Evolutionary conservation across 2,329 filamentous ascomycete genomes (phyloP).

Genomic region (Didymella glomerata): DNA sequence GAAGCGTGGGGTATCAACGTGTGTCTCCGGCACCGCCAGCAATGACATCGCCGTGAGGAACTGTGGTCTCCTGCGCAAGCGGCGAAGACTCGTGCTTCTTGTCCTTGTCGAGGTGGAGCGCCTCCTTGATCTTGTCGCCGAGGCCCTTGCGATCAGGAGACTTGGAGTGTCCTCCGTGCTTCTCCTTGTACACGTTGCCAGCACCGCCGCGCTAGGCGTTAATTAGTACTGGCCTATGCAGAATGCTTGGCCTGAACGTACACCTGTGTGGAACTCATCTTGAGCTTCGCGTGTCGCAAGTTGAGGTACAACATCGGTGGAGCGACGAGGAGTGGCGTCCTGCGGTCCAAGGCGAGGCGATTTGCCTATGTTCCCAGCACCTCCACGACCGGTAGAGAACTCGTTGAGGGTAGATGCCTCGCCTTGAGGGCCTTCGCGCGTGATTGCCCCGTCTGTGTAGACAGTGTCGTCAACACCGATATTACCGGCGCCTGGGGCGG

Average conservation of each 20-base stretch:
- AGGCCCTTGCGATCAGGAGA: conserved; percentile 50
- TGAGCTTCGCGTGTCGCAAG: conserved; percentile 50
- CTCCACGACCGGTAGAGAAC: conserved; percentile 54
- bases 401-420: conserved; percentile 46
- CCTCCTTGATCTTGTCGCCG: conserved; percentile 57
- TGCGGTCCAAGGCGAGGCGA: conserved; percentile 47
- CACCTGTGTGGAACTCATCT: conserved; percentile 60
- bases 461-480: conserved; percentile 61
- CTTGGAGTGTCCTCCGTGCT: conserved; percentile 57
- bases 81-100: conserved; percentile 46
- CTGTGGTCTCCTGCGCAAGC: conserved; percentile 34
- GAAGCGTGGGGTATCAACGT: conserved; percentile 14
- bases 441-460: conserved; percentile 58
- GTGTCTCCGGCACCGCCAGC: conserved; percentile 13
- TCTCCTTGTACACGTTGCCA: conserved; percentile 59
- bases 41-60: conserved; percentile 10
- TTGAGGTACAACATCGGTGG: conserved; percentile 56
- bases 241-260: conserved; percentile 30
- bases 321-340: conserved; percentile 35
- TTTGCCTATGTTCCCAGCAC: conserved; percentile 55
- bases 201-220: conserved; percentile 53
- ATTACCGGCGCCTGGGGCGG: conserved; percentile 63
- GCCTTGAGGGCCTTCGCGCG: conserved; percentile 56
- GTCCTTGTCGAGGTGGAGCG: conserved; percentile 48
- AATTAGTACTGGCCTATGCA: conserved; percentile 20